These are phyloP conservation scores for Acaromyces ingoldii DNA, from an alignment of 1,284 basidiomycete species.

Conservation along the genomic window DNA sequence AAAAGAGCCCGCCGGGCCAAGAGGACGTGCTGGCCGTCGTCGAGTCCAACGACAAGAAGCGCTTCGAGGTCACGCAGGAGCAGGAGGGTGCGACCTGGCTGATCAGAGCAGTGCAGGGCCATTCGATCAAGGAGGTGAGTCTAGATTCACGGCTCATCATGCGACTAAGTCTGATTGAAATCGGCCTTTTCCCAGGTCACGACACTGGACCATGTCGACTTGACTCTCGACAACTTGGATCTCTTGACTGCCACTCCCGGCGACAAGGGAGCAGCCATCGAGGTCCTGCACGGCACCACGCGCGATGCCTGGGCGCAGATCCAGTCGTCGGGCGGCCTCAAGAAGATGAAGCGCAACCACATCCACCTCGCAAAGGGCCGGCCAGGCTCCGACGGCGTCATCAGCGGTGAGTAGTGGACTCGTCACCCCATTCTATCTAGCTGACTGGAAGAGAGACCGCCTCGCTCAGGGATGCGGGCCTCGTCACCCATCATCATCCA, in stretches of 20 bases:
- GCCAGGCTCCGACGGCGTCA: slow-evolving; percentile 60
- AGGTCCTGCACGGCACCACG: slow-evolving; percentile 40
- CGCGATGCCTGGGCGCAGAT: slow-evolving; percentile 54
- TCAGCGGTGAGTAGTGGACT: slow-evolving; percentile 61
- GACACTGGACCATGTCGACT: slow-evolving; percentile 18
- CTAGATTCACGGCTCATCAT: no score
- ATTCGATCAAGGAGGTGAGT: slow-evolving; percentile 67
- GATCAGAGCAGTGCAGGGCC: slow-evolving; percentile 84
- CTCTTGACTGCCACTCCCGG: slow-evolving; percentile 6
- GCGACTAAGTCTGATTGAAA: neutral
- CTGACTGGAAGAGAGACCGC: neutral
- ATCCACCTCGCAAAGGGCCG: slow-evolving; percentile 73
- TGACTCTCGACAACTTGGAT: slow-evolving; percentile 25
- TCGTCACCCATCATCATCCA: slow-evolving; percentile 70
- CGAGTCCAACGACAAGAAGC: slow-evolving; percentile 39
- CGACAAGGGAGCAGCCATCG: slow-evolving; percentile 1
- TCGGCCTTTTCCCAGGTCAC: slow-evolving; percentile 9
- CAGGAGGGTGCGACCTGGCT: slow-evolving; percentile 58
- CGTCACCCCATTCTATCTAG: no score
- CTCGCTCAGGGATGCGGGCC: slow-evolving; percentile 66
- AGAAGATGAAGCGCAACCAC: slow-evolving; percentile 79
- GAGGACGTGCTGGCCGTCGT: slow-evolving; percentile 32
- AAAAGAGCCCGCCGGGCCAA: slow-evolving; percentile 15
- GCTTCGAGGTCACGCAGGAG: slow-evolving; percentile 29
- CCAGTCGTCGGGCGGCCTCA: slow-evolving; percentile 61